Conservation (phyloP, 2,329 filamentous ascomycete genomes). For the Botrytis paeoniae region DNA sequence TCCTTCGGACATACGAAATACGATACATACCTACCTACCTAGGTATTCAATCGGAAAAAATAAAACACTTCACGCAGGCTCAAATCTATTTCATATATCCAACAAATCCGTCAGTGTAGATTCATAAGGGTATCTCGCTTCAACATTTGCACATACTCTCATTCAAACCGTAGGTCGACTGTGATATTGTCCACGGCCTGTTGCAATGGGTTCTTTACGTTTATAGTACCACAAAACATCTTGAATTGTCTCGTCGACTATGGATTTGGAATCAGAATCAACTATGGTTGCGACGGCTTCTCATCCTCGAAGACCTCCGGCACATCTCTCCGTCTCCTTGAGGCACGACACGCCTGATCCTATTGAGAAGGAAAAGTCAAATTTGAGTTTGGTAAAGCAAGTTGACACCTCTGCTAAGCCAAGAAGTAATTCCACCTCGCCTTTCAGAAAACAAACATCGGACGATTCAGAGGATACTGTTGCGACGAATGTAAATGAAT, state of each 20-base stretch:
- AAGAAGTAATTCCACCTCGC: background rate
- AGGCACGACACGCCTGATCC: conserved; percentile 17
- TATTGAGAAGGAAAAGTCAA: background rate
- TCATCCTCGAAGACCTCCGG: conserved; percentile 31
- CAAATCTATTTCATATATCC: background rate
- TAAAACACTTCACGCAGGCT: background rate
- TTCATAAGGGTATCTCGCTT: background rate
- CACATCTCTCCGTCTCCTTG: conserved; percentile 30
- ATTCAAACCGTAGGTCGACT: background rate
- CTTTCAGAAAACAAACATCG: conserved; percentile 19
- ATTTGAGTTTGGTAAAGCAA: background rate
- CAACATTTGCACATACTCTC: background rate
- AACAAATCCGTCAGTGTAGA: background rate
- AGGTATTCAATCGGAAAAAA: background rate
- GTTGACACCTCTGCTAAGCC: background rate
- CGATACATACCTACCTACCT: background rate
- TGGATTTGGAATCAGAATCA: conserved; percentile 2
- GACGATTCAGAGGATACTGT: conserved; percentile 26
- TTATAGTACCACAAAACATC: background rate
- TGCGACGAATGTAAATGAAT: conserved; percentile 25
- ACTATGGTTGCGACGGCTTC: background rate
- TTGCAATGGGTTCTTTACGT: conserved; percentile 15
- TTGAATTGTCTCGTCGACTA: conserved; percentile 5
- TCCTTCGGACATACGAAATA: background rate
- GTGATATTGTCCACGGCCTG: background rate